These are phyloP conservation scores for Halteria grandinella DNA, from an alignment of 73 alveolate species.

Conservation along the genomic window DNA sequence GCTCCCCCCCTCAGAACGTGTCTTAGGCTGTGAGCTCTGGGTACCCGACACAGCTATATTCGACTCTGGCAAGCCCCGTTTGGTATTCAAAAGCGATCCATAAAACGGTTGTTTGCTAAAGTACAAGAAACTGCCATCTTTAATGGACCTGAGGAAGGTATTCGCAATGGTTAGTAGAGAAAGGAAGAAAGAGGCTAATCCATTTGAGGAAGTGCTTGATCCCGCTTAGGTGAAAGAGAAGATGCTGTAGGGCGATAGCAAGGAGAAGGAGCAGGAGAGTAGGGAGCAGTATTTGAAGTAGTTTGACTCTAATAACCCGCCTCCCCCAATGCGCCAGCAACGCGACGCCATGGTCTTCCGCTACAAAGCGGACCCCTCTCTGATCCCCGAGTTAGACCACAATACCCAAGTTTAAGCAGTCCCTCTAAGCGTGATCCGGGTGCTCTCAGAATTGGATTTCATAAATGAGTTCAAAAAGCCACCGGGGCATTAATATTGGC, in stretches of 20 bases:
- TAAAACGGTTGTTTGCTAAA: slow-evolving; percentile 37
- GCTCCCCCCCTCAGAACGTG: slow-evolving; percentile 23
- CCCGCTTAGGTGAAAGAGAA: neutral
- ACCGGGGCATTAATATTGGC: slow-evolving; percentile 50
- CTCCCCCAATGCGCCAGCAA: too few species aligned
- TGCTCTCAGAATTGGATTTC: slow-evolving; percentile 53
- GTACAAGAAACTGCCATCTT: neutral
- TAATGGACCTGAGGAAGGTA: slow-evolving; percentile 15
- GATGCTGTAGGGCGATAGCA: neutral
- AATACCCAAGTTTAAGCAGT: neutral
- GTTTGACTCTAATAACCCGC: too few species aligned
- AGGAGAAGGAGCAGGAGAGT: neutral
- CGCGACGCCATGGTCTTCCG: too few species aligned
- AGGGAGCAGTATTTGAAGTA: too few species aligned
- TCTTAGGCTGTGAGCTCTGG: slow-evolving; percentile 53
- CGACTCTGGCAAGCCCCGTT: slow-evolving; percentile 16
- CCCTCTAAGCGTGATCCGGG: slow-evolving; percentile 33
- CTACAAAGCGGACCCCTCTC: too few species aligned
- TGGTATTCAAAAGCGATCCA: slow-evolving; percentile 20
- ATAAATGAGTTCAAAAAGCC: slow-evolving; percentile 51
- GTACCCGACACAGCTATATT: slow-evolving; percentile 55
- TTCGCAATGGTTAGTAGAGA: slow-evolving; percentile 30
- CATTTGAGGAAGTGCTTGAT: neutral
- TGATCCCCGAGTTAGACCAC: neutral
- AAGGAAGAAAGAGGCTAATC: slow-evolving; percentile 44